phyloP scores from a whole-genome alignment of 164 flowering plant genomes.

The Macadamia tetraphylla region DNA sequence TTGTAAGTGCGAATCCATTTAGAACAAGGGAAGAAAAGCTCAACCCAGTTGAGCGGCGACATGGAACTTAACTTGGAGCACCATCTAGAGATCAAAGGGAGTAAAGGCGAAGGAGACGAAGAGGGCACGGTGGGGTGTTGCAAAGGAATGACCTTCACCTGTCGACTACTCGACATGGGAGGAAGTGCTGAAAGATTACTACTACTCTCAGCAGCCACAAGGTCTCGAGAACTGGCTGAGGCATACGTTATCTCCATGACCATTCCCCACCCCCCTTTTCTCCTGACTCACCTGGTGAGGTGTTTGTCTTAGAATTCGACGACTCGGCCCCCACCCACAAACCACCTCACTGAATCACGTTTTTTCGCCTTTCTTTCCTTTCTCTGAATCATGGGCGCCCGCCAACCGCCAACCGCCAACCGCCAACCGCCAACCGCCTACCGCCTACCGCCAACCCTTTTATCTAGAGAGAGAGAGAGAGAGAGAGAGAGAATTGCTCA shows the following conservation, averaged over 20 bases:
- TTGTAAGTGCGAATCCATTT: conserved; percentile 82
- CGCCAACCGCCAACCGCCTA: too few relatives aligned
- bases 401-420: too few relatives aligned
- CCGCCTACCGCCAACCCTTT: too few relatives aligned
- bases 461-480: too few relatives aligned
- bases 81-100: conserved; percentile 28
- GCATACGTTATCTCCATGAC: conserved; percentile 74
- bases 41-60: conserved; percentile 61
- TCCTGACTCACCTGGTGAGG: too few relatives aligned
- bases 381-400: too few relatives aligned
- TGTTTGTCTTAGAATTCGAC: too few relatives aligned
- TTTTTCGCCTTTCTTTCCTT: too few relatives aligned
- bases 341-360: too few relatives aligned
- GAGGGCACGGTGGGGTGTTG: conserved; percentile 46
- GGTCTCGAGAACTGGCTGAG: conserved; percentile 48
- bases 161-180: conserved; percentile 15
- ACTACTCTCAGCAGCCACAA: conserved; percentile 14
- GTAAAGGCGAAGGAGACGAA: conserved; percentile 12
- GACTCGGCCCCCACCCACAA: too few relatives aligned
- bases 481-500: too few relatives aligned
- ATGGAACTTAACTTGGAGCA: conserved; percentile 36
- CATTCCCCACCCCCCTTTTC: conserved; percentile 2
- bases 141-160: conserved; percentile 52
- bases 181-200: background rate
- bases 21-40: conserved; percentile 58